Conservation (phyloP, 306 rosid genomes). For the Astragalus glycyphyllos region DNA sequence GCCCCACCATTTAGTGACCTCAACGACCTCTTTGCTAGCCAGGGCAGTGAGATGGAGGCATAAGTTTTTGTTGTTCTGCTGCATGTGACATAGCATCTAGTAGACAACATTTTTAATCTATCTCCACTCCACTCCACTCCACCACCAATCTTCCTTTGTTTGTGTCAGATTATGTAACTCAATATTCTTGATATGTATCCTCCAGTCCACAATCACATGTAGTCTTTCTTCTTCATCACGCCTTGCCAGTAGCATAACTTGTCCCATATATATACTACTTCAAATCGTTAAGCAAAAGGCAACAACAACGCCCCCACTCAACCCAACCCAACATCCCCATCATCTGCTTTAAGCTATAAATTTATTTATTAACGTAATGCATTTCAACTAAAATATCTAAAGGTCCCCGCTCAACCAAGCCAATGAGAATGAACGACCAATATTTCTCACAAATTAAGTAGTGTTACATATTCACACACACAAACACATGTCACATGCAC, state of each 20-base stretch:
- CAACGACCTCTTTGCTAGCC: no score
- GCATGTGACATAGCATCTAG: no score
- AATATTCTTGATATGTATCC: no score
- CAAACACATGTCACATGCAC: no score
- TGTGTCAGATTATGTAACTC: no score
- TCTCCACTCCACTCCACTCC: no score
- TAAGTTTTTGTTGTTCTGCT: no score
- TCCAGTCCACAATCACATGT: not conserved
- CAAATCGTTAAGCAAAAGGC: constrained; percentile 24
- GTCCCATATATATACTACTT: not conserved
- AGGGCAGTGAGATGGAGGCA: no score
- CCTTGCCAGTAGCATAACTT: not conserved
- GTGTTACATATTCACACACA: not conserved
- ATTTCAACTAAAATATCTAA: not conserved
- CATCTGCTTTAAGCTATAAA: constrained; percentile 6
- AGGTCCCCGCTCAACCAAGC: not conserved
- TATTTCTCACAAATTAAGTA: not conserved
- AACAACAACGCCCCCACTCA: not conserved
- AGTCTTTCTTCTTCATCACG: not conserved
- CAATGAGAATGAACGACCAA: not conserved
- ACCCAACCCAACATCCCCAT: not conserved
- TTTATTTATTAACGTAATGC: not conserved
- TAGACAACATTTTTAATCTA: no score
- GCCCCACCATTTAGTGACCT: no score
- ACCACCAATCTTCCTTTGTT: no score